Evolutionary conservation across 495 filamentous ascomycete genomes (phyloP).

Genomic region (Neurospora tetraspora): DNA sequence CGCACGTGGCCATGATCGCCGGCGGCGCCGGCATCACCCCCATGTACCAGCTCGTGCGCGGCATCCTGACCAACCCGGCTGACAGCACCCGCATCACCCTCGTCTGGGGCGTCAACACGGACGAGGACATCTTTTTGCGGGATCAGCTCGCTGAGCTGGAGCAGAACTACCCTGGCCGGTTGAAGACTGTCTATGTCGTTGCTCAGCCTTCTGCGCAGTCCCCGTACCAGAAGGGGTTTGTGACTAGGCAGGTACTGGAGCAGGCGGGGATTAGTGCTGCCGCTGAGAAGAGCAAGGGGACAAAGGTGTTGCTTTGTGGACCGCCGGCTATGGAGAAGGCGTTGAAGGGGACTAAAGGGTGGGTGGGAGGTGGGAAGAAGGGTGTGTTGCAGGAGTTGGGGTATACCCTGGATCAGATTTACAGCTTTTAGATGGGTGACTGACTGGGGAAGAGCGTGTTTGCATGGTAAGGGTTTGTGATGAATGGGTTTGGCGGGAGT

Average conservation of each 20-base stretch:
- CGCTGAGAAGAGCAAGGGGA: slow-evolving; percentile 17
- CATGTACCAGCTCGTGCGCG: slow-evolving; percentile 50
- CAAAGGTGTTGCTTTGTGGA: slow-evolving; percentile 58
- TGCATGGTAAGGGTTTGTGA: background rate
- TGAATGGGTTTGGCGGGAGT: background rate
- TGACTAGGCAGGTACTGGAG: slow-evolving; percentile 46
- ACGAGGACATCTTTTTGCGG: slow-evolving; percentile 49
- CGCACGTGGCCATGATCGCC: slow-evolving; percentile 48
- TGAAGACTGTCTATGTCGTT: slow-evolving; percentile 52
- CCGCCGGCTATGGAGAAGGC: slow-evolving; percentile 52
- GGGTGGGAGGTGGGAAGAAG: slow-evolving; percentile 6
- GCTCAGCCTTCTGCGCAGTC: slow-evolving; percentile 34
- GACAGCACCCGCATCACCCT: slow-evolving; percentile 54
- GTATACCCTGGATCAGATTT: slow-evolving; percentile 43
- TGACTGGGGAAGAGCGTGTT: background rate
- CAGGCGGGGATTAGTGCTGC: slow-evolving; percentile 27
- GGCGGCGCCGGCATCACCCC: slow-evolving; percentile 58
- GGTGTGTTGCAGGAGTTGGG: slow-evolving; percentile 44
- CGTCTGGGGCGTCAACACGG: slow-evolving; percentile 55
- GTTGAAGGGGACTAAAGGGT: slow-evolving; percentile 34
- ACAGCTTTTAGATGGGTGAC: slow-evolving; percentile 37
- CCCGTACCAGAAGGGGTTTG: slow-evolving; percentile 40
- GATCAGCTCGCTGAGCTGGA: slow-evolving; percentile 45
- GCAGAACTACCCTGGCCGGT: slow-evolving; percentile 43
- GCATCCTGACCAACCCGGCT: slow-evolving; percentile 50